Conservation (phyloP, 2,329 filamentous ascomycete genomes). For the Sclerotinia trifoliorum region DNA sequence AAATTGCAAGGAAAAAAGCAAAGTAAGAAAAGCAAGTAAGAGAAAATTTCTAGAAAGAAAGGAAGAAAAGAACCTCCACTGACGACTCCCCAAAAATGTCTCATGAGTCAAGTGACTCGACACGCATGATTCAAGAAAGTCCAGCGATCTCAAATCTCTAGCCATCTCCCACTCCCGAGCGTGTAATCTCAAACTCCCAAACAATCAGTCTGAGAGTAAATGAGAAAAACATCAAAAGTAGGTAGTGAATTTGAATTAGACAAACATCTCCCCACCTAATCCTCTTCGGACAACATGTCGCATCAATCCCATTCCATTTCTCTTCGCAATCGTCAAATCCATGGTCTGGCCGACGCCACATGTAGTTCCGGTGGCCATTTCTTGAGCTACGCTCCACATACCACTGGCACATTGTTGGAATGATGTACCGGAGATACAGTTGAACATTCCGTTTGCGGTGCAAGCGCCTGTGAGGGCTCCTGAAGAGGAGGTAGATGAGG, state of each 20-base stretch:
- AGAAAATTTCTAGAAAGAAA: neutral
- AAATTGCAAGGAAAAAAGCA: neutral
- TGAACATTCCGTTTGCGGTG: slow-evolving; percentile 52
- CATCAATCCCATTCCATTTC: neutral
- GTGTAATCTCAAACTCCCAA: too few species aligned
- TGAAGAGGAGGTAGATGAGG: neutral
- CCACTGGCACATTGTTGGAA: slow-evolving; percentile 58
- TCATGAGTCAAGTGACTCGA: too few species aligned
- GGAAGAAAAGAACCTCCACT: too few species aligned
- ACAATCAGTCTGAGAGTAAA: neutral
- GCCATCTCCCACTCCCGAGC: too few species aligned
- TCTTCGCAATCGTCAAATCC: slow-evolving; percentile 42
- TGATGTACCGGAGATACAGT: slow-evolving; percentile 51
- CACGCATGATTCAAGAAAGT: neutral
- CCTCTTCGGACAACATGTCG: neutral
- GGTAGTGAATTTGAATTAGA: neutral
- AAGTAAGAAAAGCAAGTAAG: neutral
- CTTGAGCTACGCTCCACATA: slow-evolving; percentile 47
- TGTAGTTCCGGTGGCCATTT: slow-evolving; percentile 47
- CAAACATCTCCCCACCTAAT: neutral
- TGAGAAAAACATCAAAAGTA: neutral
- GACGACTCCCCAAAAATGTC: too few species aligned
- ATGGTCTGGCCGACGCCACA: slow-evolving; percentile 47
- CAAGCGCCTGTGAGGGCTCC: slow-evolving; percentile 44
- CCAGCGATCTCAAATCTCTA: slow-evolving; percentile 7